Evolutionary conservation across 257 asterid genomes (phyloP), one percentile per base, ranked within the genome.

Genomic region (Ehretia macrophylla): DNA sequence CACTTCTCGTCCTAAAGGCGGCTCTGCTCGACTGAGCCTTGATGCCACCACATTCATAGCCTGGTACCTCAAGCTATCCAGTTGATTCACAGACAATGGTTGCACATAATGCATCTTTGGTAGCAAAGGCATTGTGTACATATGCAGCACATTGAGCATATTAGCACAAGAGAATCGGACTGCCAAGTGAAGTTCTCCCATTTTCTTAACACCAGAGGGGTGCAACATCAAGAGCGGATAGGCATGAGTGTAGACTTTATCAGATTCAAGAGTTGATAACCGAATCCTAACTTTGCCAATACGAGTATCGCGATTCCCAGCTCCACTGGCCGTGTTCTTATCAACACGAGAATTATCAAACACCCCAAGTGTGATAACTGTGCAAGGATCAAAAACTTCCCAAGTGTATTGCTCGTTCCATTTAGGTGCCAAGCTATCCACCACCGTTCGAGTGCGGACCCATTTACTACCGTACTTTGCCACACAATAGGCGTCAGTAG

Each of bases 351-450:
- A 77, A 69, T 86, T 84, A 62, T 89, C 97, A 42, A 89, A 89
- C 67, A 89, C 74, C 17, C 86, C 97, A 0, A 89, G 70, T 32
- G 95, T 80, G 75, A 89, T 79, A 8, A 89, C 97, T 0, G 95
- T 89, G 88, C 95, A 86, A 19, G 94, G 97, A 69, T 89, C 97
- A 40, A 79, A 84, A 5, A 89, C 95, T 67, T 89, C 97, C 97
- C 97, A 89, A 11, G 95, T 86, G 77, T 89, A 84, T 54, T 89
- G 97, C 78, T 89, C 97, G 17, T 89, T 89, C 95, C 97, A 89
- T 22, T 72, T 81, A 5, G 97, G 97, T 1, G 90, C 64, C 66
- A 86, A 66, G 64, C 84, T 86, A 63, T 89, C 97, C 22, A 89
- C 94, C 49, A 82, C 94, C 0, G 97, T 89, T 22, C 92, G 57